Conservation (phyloP, 192 early-diverging fungal species). For the Neocallimastix lanati region DNA sequence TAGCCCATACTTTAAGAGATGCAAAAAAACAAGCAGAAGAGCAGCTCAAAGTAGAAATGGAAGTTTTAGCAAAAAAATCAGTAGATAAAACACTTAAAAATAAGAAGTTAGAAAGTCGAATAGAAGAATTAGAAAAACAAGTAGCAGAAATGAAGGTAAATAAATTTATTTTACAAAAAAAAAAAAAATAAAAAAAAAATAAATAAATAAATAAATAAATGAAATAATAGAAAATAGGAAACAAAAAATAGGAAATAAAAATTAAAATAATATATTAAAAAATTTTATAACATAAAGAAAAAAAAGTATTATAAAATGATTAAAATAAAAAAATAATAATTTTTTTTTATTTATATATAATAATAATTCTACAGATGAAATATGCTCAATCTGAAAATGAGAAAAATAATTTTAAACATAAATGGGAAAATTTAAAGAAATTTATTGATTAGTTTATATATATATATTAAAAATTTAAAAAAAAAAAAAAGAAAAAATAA, state of each 20-base stretch:
- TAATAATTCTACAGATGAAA: conserved; percentile 26
- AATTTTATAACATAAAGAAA: too few species aligned
- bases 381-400: conserved; percentile 78
- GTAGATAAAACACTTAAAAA: conserved; percentile 36
- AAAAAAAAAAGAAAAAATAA: background rate
- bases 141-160: background rate
- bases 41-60: conserved; percentile 49
- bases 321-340: too few species aligned
- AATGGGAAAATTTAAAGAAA: background rate
- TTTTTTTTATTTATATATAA: too few species aligned
- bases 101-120: conserved; percentile 19
- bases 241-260: too few species aligned
- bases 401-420: conserved; percentile 19
- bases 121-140: background rate
- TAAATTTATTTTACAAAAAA: background rate
- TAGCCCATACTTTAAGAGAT: conserved; percentile 15
- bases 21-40: conserved; percentile 42
- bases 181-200: too few species aligned
- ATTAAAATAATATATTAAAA: too few species aligned
- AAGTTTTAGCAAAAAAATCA: conserved; percentile 68
- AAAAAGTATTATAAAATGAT: too few species aligned
- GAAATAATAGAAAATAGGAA: too few species aligned
- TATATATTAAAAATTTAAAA: too few species aligned
- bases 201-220: too few species aligned
- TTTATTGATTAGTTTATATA: background rate